A percentile compares a stretch with the other conserved stretches of the same genome.
These are phyloP conservation scores for Metarhizium album DNA, from an alignment of 2,329 filamentous ascomycete genomes.

Conservation along the genomic window DNA sequence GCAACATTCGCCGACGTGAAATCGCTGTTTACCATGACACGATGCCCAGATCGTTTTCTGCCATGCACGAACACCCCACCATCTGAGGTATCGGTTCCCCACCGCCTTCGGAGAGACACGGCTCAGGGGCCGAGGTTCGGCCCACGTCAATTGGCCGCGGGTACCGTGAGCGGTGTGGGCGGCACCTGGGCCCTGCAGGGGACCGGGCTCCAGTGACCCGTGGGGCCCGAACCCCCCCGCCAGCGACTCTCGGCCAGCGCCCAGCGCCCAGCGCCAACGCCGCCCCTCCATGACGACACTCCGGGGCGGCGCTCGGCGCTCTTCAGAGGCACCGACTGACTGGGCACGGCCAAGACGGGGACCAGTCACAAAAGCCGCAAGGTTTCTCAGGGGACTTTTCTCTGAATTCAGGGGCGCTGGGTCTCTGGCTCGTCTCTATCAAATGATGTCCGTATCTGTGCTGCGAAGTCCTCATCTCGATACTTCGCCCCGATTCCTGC, in stretches of 20 bases:
- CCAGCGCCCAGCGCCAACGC: not conserved
- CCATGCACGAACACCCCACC: not conserved
- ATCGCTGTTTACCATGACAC: not conserved
- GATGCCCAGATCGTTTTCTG: conserved; percentile 1
- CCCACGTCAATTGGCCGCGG: not conserved
- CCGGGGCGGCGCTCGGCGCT: not conserved
- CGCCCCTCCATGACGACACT: conserved; percentile 11
- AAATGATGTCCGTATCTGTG: conserved; percentile 1
- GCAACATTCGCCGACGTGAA: not conserved
- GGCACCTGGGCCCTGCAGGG: not conserved
- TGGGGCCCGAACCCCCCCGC: not conserved
- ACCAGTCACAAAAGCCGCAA: conserved; percentile 1
- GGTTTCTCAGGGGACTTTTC: not conserved
- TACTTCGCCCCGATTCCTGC: not conserved
- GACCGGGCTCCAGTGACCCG: not conserved
- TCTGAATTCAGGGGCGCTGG: no score
- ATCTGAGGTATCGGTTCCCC: conserved; percentile 2
- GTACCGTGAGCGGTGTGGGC: not conserved
- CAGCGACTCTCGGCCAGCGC: not conserved
- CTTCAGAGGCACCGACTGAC: not conserved
- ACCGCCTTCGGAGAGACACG: conserved; percentile 8
- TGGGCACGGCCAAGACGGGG: not conserved
- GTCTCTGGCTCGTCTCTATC: not conserved
- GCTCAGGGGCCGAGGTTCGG: not conserved
- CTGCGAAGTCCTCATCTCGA: not conserved